Evolutionary conservation across 352 stramenopile species (phyloP), one percentile per base, ranked within the genome.

Genomic region (Phytophthora gonapodyides): DNA sequence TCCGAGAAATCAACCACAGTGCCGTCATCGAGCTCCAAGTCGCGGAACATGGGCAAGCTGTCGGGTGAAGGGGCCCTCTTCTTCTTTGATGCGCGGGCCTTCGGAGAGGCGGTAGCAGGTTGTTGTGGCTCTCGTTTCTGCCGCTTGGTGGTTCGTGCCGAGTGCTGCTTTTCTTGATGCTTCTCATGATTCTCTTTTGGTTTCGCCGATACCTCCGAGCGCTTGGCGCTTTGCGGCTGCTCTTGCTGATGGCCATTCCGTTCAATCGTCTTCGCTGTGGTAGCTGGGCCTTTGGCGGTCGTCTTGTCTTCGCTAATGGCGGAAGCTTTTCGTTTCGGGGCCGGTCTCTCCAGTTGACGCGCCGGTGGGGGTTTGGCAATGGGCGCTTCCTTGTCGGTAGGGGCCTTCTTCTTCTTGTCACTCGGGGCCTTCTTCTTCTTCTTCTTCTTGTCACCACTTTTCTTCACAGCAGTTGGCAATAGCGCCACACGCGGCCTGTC

Each of bases 21-120:
- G 16, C 69, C 69, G 31, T 77, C 69, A 35, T 75, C 65, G 15
- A 75, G 37, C 48, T 77, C 65, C 40, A 77, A 41, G 27, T 75
- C 52, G 41, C 69, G 57, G 61, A 69, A 72, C 16, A 72, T 10
- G 2, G 69, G 65, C 21, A 75, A 57, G 16, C 71, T 45, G 36
- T 64, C 17, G 24, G 57, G 42, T 33, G 56, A 58, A 35, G 45
- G 17, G 2, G 38, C 15, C 40, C 15, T 61, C 19, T 64, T 72
- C 36, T 67, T 69, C 42, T 57, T 69, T 51, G 40, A 48, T 46
- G 51, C 7, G 7, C 53, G 44, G 10, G 42, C 15, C 37, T 64
- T 77, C n/a, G 40, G 49, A 58, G 36, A 47, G 21, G 47, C 17
- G 15, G 12, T 35, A 17, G 35, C 11, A 37, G 50, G 7, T 13